Conservation (phyloP, 441 rosid genomes). For the Brassica balearica region DNA sequence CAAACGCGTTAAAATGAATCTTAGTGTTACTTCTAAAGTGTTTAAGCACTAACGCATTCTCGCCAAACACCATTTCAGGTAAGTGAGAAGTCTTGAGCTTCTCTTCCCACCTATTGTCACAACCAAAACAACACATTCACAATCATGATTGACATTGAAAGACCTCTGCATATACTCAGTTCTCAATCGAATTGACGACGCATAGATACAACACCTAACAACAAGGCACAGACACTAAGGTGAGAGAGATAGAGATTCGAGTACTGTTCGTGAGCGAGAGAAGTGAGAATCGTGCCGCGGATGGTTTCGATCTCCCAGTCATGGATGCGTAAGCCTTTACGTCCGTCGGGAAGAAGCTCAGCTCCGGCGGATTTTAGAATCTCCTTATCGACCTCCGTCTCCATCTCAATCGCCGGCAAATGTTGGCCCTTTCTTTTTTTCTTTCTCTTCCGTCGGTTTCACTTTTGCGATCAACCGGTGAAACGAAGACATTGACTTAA, state of each 20-base stretch:
- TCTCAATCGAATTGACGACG: conserved; percentile 22
- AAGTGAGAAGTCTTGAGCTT: conserved; percentile 81
- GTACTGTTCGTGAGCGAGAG: conserved; percentile 65
- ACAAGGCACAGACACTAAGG: background rate
- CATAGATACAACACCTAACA: background rate
- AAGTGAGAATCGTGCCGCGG: conserved; percentile 81
- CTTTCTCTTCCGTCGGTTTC: conserved; percentile 13
- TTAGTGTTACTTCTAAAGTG: conserved; percentile 63
- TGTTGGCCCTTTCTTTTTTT: background rate
- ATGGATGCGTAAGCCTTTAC: conserved; percentile 69
- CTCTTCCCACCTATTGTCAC: conserved; percentile 73
- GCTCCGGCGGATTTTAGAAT: conserved; percentile 84
- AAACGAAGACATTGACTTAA: conserved; percentile 23
- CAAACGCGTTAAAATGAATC: conserved; percentile 85
- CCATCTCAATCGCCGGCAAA: conserved; percentile 54
- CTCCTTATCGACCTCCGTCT: conserved; percentile 68
- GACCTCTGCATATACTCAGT: background rate
- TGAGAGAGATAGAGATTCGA: conserved; percentile 26
- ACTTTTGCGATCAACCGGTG: conserved; percentile 27
- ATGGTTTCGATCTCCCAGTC: conserved; percentile 89
- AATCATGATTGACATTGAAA: background rate
- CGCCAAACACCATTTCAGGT: conserved; percentile 96
- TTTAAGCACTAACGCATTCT: conserved; percentile 67
- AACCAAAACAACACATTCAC: conserved; percentile 32
- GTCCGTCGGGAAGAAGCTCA: conserved; percentile 69